Conservation (phyloP, 129 eudicot genomes). For the Flaveria bidentis region DNA sequence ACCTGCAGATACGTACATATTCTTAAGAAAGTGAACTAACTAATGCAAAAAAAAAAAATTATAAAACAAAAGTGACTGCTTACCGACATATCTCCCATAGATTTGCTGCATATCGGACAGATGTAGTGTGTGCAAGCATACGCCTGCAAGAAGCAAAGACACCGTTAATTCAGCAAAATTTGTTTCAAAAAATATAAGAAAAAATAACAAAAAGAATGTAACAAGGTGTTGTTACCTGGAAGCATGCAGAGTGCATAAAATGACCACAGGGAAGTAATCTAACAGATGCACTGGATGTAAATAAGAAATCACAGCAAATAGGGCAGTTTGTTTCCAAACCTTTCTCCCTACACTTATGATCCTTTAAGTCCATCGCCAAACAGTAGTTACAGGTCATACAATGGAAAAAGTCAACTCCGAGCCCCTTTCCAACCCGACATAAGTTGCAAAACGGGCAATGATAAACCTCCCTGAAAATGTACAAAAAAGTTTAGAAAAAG, state of each 20-base stretch:
- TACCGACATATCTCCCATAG: slow-evolving; percentile 99
- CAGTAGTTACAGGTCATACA: slow-evolving; percentile 99
- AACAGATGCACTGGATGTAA: slow-evolving; percentile 87
- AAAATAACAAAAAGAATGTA: neutral
- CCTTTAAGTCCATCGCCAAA: slow-evolving; percentile 66
- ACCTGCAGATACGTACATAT: slow-evolving; percentile 46
- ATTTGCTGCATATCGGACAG: slow-evolving; percentile 98
- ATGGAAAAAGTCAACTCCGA: slow-evolving; percentile 86
- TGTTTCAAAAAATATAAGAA: neutral
- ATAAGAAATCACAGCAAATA: slow-evolving; percentile 90
- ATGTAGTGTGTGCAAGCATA: slow-evolving; percentile 85
- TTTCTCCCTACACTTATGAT: slow-evolving; percentile 96
- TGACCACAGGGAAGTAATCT: slow-evolving; percentile 98
- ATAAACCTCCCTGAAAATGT: slow-evolving; percentile 69
- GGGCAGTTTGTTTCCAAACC: slow-evolving; percentile 96
- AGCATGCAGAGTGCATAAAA: slow-evolving; percentile 98
- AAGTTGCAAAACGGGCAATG: slow-evolving; percentile 96
- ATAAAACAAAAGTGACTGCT: slow-evolving; percentile 26
- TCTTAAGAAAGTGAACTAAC: neutral
- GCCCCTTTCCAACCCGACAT: slow-evolving; percentile 92
- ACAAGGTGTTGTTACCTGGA: slow-evolving; percentile 58
- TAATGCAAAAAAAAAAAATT: neutral
- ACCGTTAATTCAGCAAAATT: slow-evolving; percentile 11
- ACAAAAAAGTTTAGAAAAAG: neutral
- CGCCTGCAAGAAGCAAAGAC: slow-evolving; percentile 45